Conservation (phyloP, 2,329 filamentous ascomycete genomes). For the Penicillium sp. region DNA sequence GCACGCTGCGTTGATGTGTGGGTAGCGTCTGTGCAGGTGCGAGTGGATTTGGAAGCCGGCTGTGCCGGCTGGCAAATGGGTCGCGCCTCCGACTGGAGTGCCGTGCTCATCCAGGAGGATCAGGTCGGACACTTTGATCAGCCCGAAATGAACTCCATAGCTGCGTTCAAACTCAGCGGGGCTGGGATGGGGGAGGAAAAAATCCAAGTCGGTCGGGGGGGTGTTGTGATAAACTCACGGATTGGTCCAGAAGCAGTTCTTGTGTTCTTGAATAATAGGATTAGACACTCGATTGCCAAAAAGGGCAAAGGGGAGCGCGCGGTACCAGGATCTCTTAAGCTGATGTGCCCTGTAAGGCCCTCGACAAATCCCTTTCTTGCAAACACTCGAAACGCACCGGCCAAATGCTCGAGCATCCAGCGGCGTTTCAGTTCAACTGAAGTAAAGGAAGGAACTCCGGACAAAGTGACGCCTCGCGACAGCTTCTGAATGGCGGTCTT, state of each 20-base stretch:
- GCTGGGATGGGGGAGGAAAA: no score
- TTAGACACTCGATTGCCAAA: no score
- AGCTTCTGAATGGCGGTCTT: no score
- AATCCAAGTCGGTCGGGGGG: no score
- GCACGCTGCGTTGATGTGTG: constrained; percentile 52
- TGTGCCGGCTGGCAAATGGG: constrained; percentile 42
- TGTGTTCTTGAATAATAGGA: no score
- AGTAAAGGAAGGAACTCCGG: no score
- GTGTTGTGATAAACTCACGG: background rate
- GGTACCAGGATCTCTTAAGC: constrained; percentile 27
- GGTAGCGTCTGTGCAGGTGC: constrained; percentile 51
- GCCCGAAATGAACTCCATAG: constrained; percentile 47
- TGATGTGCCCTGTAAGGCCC: constrained; percentile 50
- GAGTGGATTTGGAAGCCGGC: constrained; percentile 55
- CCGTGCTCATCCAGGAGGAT: constrained; percentile 52
- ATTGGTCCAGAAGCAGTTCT: constrained; percentile 22
- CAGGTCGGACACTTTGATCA: constrained; percentile 53
- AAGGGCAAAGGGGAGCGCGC: no score
- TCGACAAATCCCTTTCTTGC: constrained; percentile 48
- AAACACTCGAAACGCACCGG: constrained; percentile 51
- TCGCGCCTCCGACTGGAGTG: constrained; percentile 46
- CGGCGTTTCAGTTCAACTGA: no score
- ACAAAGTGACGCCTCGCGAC: no score
- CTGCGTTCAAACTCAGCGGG: no score
- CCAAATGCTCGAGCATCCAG: constrained; percentile 45